Evolutionary conservation across 441 rosid genomes (phyloP), one percentile per base, ranked within the genome.

Genomic region (Adansonia madagascariensis): DNA sequence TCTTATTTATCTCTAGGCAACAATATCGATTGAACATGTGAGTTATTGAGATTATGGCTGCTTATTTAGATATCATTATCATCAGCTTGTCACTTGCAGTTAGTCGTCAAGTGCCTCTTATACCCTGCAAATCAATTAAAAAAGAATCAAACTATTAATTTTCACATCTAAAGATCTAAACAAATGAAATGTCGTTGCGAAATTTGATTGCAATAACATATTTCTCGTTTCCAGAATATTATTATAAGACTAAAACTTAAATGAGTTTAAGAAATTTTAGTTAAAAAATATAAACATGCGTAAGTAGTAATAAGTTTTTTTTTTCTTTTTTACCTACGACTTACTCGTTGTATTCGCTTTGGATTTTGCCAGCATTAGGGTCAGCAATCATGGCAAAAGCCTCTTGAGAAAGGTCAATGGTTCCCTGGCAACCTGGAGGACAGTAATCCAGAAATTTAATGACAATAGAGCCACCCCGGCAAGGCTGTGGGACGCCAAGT

Each of bases 371-470:
- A 0, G 62, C 62, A 3, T 57, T 57, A 57, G 62, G 62, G 62
- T 57, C 62, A 57, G 62, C 62, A 57, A 57, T 57, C 62, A 57
- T 57, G 62, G 62, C 62, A 57, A 57, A 57, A 20, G 62, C 62
- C 20, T 57, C 14, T 27, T 27, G 31, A 27, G 31, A 27, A 27
- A 27, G 31, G 31, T 27, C 31, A 27, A 27, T 27, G 31, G 35
- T 57, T 20, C 31, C 62, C 31, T 57, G 62, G 31, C 62, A 57
- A 10, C 62, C 62, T 8, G 62, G 24, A 20, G 62, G 62, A 57
- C 62, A 20, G 27, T 57, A 57, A 20, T 57, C 62, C 27, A 57
- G 31, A 57, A 57, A 1, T 18, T 8, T 57, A 2, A 57, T 27
- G 3, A 20, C 24, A 2, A 57, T 8, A 8, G 62, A 18, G 12